A percentile compares a stretch with the other conserved stretches of the same genome.
Evolutionary conservation across 1,139 yeast species (phyloP).

Genomic region (Candida gigantensis): DNA sequence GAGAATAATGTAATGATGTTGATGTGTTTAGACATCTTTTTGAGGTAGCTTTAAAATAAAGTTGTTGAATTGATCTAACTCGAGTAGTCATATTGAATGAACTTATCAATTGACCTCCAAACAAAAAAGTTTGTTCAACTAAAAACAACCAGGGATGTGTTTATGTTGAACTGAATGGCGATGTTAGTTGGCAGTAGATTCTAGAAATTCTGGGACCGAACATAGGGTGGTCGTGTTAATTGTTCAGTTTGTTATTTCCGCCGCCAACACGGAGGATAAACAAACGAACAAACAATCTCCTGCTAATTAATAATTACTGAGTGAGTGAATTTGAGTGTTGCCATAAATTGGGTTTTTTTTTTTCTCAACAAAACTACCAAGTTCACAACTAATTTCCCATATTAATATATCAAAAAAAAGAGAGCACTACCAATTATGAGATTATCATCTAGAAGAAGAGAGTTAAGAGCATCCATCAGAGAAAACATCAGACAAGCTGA

Average conservation of each 20-base stretch:
- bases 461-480: conserved; percentile 15
- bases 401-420: too few species aligned
- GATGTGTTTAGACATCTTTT: conserved; percentile 2
- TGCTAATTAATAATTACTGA: conserved; percentile 2
- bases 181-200: conserved; percentile 5
- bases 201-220: conserved; percentile 1
- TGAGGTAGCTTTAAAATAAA: background rate
- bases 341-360: background rate
- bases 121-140: too few species aligned
- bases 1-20: conserved; percentile 2
- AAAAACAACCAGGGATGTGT: too few species aligned
- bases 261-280: conserved; percentile 1
- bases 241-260: background rate
- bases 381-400: too few species aligned
- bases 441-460: conserved; percentile 17
- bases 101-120: too few species aligned
- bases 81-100: too few species aligned
- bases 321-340: too few species aligned
- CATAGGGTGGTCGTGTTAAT: background rate
- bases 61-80: background rate
- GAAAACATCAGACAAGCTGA: conserved; percentile 11
- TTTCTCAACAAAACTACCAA: conserved; percentile 2
- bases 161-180: too few species aligned
- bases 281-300: conserved; percentile 3
- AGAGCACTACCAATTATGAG: conserved; percentile 10